Percentiles rank a stretch among this genome's conserved stretches.
These are phyloP conservation scores for Stemphylium lycopersici DNA, from an alignment of 2,329 filamentous ascomycete species.

Conservation along the genomic window DNA sequence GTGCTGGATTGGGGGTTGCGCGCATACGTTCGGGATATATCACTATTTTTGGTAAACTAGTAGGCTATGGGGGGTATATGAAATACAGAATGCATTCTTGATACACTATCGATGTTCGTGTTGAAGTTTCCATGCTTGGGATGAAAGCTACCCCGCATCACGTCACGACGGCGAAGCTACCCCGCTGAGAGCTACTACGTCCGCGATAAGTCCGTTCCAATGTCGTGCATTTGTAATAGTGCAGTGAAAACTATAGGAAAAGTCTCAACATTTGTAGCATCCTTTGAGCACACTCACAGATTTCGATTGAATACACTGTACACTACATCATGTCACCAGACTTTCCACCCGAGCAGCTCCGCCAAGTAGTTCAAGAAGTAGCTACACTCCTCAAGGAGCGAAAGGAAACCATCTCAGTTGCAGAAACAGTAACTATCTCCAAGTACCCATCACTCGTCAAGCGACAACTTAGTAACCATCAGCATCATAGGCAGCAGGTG, in stretches of 20 bases:
- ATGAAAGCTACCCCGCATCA: constrained; percentile 27
- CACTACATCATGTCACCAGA: constrained; percentile 30
- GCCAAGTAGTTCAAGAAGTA: constrained; percentile 56
- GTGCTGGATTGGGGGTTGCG: not conserved
- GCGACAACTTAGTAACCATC: too few relatives aligned
- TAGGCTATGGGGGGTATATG: not conserved
- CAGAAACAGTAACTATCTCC: constrained; percentile 59
- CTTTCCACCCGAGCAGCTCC: constrained; percentile 53
- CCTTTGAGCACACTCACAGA: too few relatives aligned
- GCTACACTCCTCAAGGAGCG: constrained; percentile 60
- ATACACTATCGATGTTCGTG: not conserved
- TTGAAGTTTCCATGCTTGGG: not conserved
- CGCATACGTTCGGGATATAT: not conserved
- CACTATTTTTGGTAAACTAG: not conserved
- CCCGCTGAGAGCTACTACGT: constrained; percentile 13
- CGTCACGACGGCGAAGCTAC: constrained; percentile 24
- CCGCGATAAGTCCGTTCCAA: not conserved
- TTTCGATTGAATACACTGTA: not conserved
- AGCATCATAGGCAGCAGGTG: constrained; percentile 61
- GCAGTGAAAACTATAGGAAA: not conserved
- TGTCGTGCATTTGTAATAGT: constrained; percentile 3
- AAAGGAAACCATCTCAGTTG: constrained; percentile 64
- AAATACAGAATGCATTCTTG: not conserved
- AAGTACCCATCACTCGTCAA: too few relatives aligned
- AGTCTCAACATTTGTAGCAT: not conserved